A percentile compares a stretch with the other conserved stretches of the same genome.
phyloP scores from a whole-genome alignment of 306 rosid species.

The Alnus glutinosa region DNA sequence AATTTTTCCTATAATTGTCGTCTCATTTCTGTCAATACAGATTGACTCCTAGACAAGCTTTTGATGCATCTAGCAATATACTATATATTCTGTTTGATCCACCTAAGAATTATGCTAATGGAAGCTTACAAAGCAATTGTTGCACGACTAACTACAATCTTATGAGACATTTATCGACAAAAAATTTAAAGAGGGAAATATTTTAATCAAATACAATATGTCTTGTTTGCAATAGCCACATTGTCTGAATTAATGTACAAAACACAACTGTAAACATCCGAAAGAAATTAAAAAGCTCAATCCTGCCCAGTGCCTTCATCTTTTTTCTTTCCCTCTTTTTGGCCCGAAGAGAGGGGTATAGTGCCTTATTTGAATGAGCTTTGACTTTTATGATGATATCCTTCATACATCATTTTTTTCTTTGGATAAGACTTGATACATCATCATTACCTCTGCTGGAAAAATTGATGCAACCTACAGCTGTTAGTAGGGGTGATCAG shows the following conservation, averaged over 20 bases:
- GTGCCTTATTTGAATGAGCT: not conserved
- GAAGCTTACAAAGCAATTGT: not conserved
- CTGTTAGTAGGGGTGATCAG: no score
- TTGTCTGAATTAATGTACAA: not conserved
- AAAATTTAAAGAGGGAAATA: not conserved
- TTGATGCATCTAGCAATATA: not conserved
- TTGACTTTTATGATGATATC: not conserved
- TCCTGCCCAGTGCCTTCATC: not conserved
- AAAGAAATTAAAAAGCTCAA: not conserved
- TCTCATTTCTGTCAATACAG: not conserved
- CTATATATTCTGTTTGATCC: not conserved
- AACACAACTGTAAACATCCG: not conserved
- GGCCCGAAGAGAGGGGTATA: not conserved
- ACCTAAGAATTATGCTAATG: not conserved
- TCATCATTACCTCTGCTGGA: not conserved
- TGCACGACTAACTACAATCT: not conserved
- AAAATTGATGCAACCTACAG: not conserved
- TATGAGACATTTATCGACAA: not conserved
- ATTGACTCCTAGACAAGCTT: not conserved
- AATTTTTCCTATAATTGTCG: conserved; percentile 9
- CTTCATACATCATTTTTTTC: not conserved
- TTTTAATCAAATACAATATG: not conserved
- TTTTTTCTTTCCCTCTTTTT: conserved; percentile 3
- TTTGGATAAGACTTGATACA: not conserved
- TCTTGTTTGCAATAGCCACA: not conserved